phyloP scores from a whole-genome alignment of 2,329 filamentous ascomycete species.

The Simplicillium sp. region DNA sequence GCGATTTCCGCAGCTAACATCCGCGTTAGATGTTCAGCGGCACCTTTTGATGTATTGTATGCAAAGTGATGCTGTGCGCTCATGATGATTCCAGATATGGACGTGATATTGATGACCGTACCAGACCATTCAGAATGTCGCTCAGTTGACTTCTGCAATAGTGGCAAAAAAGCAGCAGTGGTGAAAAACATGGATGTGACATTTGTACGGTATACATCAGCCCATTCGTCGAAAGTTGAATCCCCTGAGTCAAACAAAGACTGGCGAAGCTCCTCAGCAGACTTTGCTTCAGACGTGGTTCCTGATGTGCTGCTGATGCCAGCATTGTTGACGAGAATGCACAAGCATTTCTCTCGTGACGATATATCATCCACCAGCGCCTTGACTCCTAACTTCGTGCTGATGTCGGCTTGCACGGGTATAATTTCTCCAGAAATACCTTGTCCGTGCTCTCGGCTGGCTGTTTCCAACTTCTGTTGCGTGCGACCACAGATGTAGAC shows the following conservation, averaged over 20 bases:
- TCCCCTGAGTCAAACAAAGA: slow-evolving; percentile 58
- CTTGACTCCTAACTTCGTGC: slow-evolving; percentile 49
- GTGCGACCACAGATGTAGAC: slow-evolving; percentile 64
- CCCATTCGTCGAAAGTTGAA: slow-evolving; percentile 58
- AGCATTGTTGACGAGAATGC: slow-evolving; percentile 61
- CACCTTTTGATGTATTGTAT: slow-evolving; percentile 56
- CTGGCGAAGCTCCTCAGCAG: slow-evolving; percentile 41
- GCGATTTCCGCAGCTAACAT: slow-evolving; percentile 55
- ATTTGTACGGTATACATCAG: slow-evolving; percentile 63
- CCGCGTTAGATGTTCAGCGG: slow-evolving; percentile 52
- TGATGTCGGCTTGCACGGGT: slow-evolving; percentile 51
- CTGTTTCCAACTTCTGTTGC: slow-evolving; percentile 50
- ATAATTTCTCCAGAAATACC: slow-evolving; percentile 46
- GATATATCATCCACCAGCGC: slow-evolving; percentile 48
- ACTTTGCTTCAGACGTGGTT: slow-evolving; percentile 29
- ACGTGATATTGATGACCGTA: slow-evolving; percentile 60
- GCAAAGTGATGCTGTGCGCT: slow-evolving; percentile 55
- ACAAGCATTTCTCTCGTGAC: slow-evolving; percentile 45
- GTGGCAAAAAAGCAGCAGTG: slow-evolving; percentile 51
- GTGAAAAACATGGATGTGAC: slow-evolving; percentile 61
- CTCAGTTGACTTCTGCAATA: slow-evolving; percentile 44
- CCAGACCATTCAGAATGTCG: slow-evolving; percentile 37
- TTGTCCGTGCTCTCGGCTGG: slow-evolving; percentile 47
- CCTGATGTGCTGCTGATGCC: slow-evolving; percentile 49
- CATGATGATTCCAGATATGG: slow-evolving; percentile 55